phyloP scores from a whole-genome alignment of 768 basidiomycete species.

The Phylloporus sp. region DNA sequence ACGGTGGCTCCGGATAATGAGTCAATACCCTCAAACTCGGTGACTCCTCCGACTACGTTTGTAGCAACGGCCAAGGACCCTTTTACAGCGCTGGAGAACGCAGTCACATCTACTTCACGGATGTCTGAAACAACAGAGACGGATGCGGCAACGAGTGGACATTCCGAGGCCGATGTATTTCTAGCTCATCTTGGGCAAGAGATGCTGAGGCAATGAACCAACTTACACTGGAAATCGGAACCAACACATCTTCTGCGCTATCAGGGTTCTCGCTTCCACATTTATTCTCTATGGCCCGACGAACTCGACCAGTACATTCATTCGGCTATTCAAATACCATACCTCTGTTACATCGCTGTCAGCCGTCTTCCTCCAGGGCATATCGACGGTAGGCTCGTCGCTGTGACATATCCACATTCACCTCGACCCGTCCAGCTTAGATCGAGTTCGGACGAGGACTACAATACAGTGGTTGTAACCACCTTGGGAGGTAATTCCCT shows the following conservation, averaged over 20 bases:
- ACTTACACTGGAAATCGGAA: background rate
- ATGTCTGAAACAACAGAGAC: conserved; percentile 25
- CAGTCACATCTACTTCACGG: conserved; percentile 13
- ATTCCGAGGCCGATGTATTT: conserved; percentile 53
- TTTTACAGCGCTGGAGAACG: conserved; percentile 47
- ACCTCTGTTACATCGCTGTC: conserved; percentile 27
- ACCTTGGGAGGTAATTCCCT: too few relatives aligned
- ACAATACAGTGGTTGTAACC: too few relatives aligned
- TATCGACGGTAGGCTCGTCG: too few relatives aligned
- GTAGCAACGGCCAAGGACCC: conserved; percentile 39
- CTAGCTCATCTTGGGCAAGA: conserved; percentile 64
- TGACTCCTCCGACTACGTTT: background rate
- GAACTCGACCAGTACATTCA: conserved; percentile 40
- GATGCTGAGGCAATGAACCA: conserved; percentile 34
- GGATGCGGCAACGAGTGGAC: conserved; percentile 17
- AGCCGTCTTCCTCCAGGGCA: conserved; percentile 5
- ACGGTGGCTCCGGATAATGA: conserved; percentile 12
- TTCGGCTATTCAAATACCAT: conserved; percentile 38
- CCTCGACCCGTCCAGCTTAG: too few relatives aligned
- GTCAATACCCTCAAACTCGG: background rate
- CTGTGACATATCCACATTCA: too few relatives aligned
- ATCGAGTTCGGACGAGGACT: too few relatives aligned
- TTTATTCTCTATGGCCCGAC: conserved; percentile 44
- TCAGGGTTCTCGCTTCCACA: conserved; percentile 34
- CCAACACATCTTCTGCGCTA: background rate